Conservation (phyloP, 2,329 filamentous ascomycete species). For the Herpotrichia juniperi region DNA sequence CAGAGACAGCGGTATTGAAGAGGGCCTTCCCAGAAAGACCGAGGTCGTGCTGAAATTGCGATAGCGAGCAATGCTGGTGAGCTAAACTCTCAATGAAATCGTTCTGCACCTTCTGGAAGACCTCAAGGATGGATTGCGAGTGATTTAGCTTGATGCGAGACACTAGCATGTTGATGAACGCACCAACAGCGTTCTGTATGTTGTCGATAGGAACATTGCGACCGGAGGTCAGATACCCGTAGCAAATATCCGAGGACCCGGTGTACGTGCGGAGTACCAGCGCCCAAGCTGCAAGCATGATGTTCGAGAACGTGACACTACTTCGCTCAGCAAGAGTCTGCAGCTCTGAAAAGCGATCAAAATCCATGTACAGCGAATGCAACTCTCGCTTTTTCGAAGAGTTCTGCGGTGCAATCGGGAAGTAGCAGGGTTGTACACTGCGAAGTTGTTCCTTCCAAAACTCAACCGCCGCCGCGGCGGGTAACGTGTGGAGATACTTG, state of each 20-base stretch:
- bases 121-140: slow-evolving; percentile 20
- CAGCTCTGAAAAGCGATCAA: slow-evolving; percentile 35
- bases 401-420: slow-evolving; percentile 31
- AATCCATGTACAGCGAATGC: slow-evolving; percentile 35
- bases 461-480: slow-evolving; percentile 24
- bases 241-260: slow-evolving; percentile 39
- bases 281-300: slow-evolving; percentile 40
- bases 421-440: slow-evolving; percentile 39
- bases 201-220: slow-evolving; percentile 53
- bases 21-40: slow-evolving; percentile 43
- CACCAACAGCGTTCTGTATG: slow-evolving; percentile 55
- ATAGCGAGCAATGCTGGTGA: slow-evolving; percentile 43
- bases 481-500: slow-evolving; percentile 32
- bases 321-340: slow-evolving; percentile 31
- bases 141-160: slow-evolving; percentile 25
- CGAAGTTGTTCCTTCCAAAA: slow-evolving; percentile 41
- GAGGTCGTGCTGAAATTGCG: slow-evolving; percentile 56
- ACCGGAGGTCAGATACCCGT: slow-evolving; percentile 45
- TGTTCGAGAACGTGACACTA: slow-evolving; percentile 38
- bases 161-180: slow-evolving; percentile 52
- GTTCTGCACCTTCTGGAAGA: slow-evolving; percentile 34
- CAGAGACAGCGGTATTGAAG: slow-evolving; percentile 55
- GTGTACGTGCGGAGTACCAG: slow-evolving; percentile 38
- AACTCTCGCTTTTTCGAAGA: slow-evolving; percentile 30
- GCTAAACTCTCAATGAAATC: slow-evolving; percentile 40